These are phyloP conservation scores for Diaporthe destruens DNA, from an alignment of 2,329 filamentous ascomycete genomes.

Conservation along the genomic window DNA sequence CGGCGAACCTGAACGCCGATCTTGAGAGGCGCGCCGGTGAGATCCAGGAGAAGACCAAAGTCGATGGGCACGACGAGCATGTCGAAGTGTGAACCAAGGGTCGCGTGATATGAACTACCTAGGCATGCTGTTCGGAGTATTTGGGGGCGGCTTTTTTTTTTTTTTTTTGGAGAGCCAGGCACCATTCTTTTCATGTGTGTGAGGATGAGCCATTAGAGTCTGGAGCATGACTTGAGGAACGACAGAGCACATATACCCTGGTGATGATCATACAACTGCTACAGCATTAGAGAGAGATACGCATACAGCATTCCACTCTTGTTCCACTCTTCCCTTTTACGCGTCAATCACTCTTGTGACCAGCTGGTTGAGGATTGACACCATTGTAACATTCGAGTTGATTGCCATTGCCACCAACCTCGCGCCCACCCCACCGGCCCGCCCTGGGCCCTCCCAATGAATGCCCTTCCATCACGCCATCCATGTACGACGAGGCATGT, in stretches of 20 bases:
- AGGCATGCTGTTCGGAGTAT: neutral
- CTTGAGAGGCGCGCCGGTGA: slow-evolving; percentile 69
- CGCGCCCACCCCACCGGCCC: too few relatives aligned
- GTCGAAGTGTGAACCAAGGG: slow-evolving; percentile 15
- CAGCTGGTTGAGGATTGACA: too few relatives aligned
- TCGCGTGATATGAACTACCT: neutral
- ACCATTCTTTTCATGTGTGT: neutral
- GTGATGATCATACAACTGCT: neutral
- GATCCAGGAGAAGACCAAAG: slow-evolving; percentile 62
- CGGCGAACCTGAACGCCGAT: slow-evolving; percentile 59
- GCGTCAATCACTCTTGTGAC: too few relatives aligned
- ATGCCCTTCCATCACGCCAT: neutral
- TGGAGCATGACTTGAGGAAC: neutral
- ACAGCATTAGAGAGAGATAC: neutral
- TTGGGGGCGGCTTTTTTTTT: neutral
- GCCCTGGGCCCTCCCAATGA: too few relatives aligned
- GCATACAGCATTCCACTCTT: neutral
- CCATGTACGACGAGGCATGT: neutral
- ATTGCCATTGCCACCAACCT: too few relatives aligned
- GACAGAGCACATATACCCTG: slow-evolving; percentile 3
- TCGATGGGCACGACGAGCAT: slow-evolving; percentile 29
- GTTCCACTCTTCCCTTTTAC: neutral
- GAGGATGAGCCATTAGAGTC: neutral
- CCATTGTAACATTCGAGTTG: neutral
- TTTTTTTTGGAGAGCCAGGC: neutral